A percentile compares a stretch with the other conserved stretches of the same genome.
Conservation (phyloP, 2,329 filamentous ascomycete species). For the Lojkania enalia region DNA sequence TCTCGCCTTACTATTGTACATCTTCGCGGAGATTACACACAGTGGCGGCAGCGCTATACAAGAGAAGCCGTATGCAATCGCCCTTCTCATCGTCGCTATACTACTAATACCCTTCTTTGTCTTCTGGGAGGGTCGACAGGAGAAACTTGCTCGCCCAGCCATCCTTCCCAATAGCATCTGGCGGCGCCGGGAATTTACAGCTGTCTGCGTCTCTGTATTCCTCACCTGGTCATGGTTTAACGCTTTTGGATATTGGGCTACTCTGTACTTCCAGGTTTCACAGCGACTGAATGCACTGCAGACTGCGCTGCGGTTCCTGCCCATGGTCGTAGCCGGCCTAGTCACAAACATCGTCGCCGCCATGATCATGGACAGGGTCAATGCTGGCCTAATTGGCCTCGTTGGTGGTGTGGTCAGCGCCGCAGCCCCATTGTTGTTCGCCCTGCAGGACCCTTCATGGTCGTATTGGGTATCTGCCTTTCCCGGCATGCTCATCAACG, state of each 20-base stretch:
- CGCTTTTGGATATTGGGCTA: conserved; percentile 44
- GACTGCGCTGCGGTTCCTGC: conserved; percentile 50
- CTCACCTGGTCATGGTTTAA: conserved; percentile 45
- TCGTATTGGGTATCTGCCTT: conserved; percentile 55
- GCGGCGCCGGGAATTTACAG: conserved; percentile 60
- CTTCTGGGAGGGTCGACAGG: conserved; percentile 58
- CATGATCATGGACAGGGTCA: conserved; percentile 50
- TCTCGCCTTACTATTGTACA: conserved; percentile 56
- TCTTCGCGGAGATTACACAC: conserved; percentile 58
- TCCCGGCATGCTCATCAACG: conserved; percentile 48
- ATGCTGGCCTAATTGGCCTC: conserved; percentile 49
- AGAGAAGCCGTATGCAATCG: too few species aligned
- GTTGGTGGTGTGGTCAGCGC: conserved; percentile 29
- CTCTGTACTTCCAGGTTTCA: conserved; percentile 51
- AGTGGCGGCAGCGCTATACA: too few species aligned
- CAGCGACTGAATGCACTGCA: conserved; percentile 40
- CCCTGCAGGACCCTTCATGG: conserved; percentile 49
- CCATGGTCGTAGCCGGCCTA: conserved; percentile 45
- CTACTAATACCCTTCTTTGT: conserved; percentile 55
- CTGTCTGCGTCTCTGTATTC: conserved; percentile 55
- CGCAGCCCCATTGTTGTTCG: conserved; percentile 51
- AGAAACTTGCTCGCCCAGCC: conserved; percentile 52
- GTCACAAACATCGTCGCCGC: conserved; percentile 52
- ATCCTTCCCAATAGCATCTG: conserved; percentile 66
- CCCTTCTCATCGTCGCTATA: conserved; percentile 51